phyloP scores from a whole-genome alignment of 192 early-diverging fungal species.

The Umbelopsis vinacea region DNA sequence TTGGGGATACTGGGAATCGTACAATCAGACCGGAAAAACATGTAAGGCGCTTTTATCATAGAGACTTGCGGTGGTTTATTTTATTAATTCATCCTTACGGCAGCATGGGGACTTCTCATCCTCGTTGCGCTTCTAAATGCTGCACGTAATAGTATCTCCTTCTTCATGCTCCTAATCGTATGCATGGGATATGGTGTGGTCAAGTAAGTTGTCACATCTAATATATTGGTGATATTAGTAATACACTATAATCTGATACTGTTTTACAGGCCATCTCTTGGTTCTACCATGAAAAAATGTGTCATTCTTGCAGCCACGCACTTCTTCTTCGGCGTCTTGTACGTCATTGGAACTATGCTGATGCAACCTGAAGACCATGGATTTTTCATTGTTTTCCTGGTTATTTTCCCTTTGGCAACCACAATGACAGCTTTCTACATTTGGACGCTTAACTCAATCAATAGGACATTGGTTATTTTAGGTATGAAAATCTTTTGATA shows the following conservation, averaged over 20 bases:
- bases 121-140: conserved; percentile 83
- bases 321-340: conserved; percentile 88
- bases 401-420: conserved; percentile 85
- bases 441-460: conserved; percentile 89
- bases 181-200: conserved; percentile 97
- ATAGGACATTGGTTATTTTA: conserved; percentile 75
- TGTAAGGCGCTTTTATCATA: conserved; percentile 45
- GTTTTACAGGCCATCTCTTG: conserved; percentile 76
- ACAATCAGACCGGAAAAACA: conserved; percentile 63
- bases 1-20: conserved; percentile 80
- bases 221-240: too few relatives aligned
- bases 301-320: conserved; percentile 76
- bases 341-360: conserved; percentile 80
- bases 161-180: conserved; percentile 96
- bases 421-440: conserved; percentile 94
- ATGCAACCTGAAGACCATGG: conserved; percentile 68
- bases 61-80: conserved; percentile 7
- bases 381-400: conserved; percentile 69
- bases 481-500: conserved; percentile 1
- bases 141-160: conserved; percentile 86
- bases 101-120: conserved; percentile 62
- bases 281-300: conserved; percentile 88
- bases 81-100: conserved; percentile 35
- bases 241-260: background rate
- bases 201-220: conserved; percentile 51